Base-by-base conservation (phyloP, 495 filamentous ascomycete genomes). In the Rhypophila decipiens region DNA sequence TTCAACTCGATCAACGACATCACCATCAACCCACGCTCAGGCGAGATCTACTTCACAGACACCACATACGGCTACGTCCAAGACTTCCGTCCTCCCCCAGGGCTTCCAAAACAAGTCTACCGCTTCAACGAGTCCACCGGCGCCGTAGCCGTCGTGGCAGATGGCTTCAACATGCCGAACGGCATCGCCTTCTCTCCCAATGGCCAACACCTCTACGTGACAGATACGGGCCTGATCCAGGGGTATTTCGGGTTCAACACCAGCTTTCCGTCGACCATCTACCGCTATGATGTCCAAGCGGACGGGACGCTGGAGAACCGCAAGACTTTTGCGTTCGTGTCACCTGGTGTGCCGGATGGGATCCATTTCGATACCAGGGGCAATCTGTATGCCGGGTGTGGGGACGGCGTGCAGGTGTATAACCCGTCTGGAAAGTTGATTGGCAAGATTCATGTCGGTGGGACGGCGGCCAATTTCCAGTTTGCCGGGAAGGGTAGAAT, bases 1-100 rank as follows among this genome's bases (percentile, higher is more conserved):
- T 82, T 84, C 59, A 82, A 79, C 47, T 76, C 74, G 5, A 61
- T 80, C 19, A 82, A 81, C 44, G 78, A 84, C 55, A 70, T 74
- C 1, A 66, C 72, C 2, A 66, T 82, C 39, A 61, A 71, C 44
- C 66, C 66, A 0, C 55, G 48, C 7, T 79, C 76, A 50, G 73
- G 73, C 4, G 67, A 72, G 11, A 61, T 84, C 20, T 84, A 79
- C 66, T 82, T 83, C 49, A 84, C 78, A 1, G 79, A 84, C 53
- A 76, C 78, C 2, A 68, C 66, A 9, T 84, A 83, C 46, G 79
- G 78, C 4, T 69, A 66, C 42, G 66, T 77, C 15, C 76, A 82
- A 44, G 71, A 76, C 2, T 80, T 77, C 58, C 66, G 78, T 7
- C 75, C 71, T 1, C 36, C 43, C 0, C 78, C 77, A 0, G 63